Evolutionary conservation across 2,329 filamentous ascomycete genomes (phyloP).

Genomic region (Diaporthe vaccinii): DNA sequence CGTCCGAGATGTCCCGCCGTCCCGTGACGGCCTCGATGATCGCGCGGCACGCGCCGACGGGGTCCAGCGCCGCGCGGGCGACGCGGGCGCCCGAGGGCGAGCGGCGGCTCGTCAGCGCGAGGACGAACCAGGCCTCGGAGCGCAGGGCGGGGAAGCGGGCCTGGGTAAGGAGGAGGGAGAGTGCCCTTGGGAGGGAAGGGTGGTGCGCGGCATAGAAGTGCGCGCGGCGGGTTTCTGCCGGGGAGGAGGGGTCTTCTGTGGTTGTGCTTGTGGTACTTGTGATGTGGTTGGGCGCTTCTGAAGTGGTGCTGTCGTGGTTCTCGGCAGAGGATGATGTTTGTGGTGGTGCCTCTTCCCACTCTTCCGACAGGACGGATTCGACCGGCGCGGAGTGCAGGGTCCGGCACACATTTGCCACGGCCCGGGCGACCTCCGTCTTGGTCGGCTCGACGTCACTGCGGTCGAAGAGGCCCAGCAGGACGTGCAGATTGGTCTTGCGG

Average conservation of each 20-base stretch:
- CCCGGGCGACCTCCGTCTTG: conserved; percentile 70
- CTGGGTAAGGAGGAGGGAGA: conserved; percentile 69
- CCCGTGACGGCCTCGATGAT: conserved; percentile 66
- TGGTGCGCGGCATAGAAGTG: conserved; percentile 62
- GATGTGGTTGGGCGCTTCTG: conserved; percentile 30
- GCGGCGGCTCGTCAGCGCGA: conserved; percentile 69
- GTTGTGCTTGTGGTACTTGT: not conserved
- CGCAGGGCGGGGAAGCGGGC: conserved; percentile 70
- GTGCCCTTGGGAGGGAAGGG: conserved; percentile 54
- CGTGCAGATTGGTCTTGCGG: conserved; percentile 51
- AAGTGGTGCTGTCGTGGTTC: conserved; percentile 19
- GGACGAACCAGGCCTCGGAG: conserved; percentile 73
- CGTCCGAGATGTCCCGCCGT: conserved; percentile 48
- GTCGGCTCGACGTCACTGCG: conserved; percentile 67
- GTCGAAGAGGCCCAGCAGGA: conserved; percentile 56
- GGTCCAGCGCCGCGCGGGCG: conserved; percentile 58
- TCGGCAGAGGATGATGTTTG: conserved; percentile 43
- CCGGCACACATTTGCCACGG: conserved; percentile 66
- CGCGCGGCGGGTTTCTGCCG: conserved; percentile 42
- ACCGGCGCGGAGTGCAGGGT: conserved; percentile 62
- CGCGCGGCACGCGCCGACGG: conserved; percentile 57
- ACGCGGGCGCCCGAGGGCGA: conserved; percentile 62
- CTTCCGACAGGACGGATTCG: conserved; percentile 50
- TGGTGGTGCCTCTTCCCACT: conserved; percentile 48
- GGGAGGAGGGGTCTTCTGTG: not conserved